phyloP scores from a whole-genome alignment of 768 basidiomycete genomes.

The Hypsizygus marmoreus region DNA sequence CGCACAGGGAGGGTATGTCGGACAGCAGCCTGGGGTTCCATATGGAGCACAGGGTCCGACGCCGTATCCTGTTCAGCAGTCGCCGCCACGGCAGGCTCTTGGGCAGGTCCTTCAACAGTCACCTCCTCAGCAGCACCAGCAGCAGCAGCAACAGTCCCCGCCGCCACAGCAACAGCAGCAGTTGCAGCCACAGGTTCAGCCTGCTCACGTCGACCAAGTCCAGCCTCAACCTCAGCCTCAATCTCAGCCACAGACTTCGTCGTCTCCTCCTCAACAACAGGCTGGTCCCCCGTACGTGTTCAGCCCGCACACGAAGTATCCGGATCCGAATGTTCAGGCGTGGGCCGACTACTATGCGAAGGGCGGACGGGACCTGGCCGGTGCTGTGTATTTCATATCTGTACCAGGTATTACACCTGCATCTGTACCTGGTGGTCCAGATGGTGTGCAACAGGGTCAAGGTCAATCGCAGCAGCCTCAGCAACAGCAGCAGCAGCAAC shows the following conservation, averaged over 20 bases:
- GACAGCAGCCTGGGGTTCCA: slow-evolving; percentile 35
- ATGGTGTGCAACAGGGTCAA: slow-evolving; percentile 15
- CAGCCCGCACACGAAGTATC: slow-evolving; percentile 67
- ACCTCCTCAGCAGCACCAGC: slow-evolving; percentile 26
- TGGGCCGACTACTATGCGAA: slow-evolving; percentile 87
- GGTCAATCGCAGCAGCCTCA: slow-evolving; percentile 19
- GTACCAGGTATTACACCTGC: slow-evolving; percentile 75
- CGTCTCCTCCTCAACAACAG: slow-evolving; percentile 26
- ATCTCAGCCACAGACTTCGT: slow-evolving; percentile 22
- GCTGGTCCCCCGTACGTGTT: slow-evolving; percentile 55
- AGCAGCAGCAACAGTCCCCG: slow-evolving; percentile 24
- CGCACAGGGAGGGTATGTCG: slow-evolving; percentile 30
- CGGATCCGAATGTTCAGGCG: slow-evolving; percentile 80
- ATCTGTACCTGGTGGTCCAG: too few relatives aligned
- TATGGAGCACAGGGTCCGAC: slow-evolving; percentile 41
- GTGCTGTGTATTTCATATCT: slow-evolving; percentile 78
- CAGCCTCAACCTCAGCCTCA: slow-evolving; percentile 21
- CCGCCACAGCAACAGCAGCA: slow-evolving; percentile 23
- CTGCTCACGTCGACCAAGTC: slow-evolving; percentile 19
- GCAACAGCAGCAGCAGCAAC: slow-evolving; percentile 21
- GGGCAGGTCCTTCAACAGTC: slow-evolving; percentile 14
- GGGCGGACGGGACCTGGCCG: slow-evolving; percentile 73
- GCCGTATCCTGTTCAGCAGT: slow-evolving; percentile 36
- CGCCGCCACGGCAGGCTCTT: slow-evolving; percentile 14
- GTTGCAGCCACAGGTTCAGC: slow-evolving; percentile 25